phyloP scores from a whole-genome alignment of 129 eudicot species.

The Daucus carota region DH1_v3.0 NC_030383.2:1285001-1285500 shows the following conservation, averaged over 20 bases:
- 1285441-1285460: constrained; percentile 4
- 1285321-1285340: constrained; percentile 89
- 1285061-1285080: neutral
- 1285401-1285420: constrained; percentile 68
- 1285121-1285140: neutral
- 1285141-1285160: neutral
- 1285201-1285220: constrained; percentile 4
- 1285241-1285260: neutral
- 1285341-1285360: constrained; percentile 90
- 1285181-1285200: neutral
- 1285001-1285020: neutral
- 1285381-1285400: constrained; percentile 65
- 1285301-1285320: constrained; percentile 34
- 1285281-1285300: constrained; percentile 1
- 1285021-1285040: neutral
- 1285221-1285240: neutral
- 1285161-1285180: neutral
- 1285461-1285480: neutral
- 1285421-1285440: constrained; percentile 62
- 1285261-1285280: neutral
- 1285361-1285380: constrained; percentile 69
- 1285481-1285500: constrained; percentile 1
- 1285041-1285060: neutral
- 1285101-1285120: neutral
- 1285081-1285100: constrained; percentile 2